Evolutionary conservation across 352 stramenopile genomes (phyloP).

Genomic region (Phytophthora megakarya): DNA sequence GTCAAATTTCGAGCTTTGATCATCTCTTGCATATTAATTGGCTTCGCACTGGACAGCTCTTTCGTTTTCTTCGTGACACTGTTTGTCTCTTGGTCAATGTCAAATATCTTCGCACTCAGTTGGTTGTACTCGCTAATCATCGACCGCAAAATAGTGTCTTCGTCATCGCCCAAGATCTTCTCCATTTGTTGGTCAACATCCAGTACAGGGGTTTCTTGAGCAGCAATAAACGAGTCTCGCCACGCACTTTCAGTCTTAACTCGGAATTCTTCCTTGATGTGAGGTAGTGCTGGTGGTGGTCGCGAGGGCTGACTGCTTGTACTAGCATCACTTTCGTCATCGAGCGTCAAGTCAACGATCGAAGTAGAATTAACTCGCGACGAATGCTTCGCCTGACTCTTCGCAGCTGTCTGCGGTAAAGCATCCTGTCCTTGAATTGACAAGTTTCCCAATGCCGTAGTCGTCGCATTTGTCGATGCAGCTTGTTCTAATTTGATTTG

Average conservation of each 20-base stretch:
- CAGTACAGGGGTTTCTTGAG: conserved; percentile 20
- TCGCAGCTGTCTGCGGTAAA: background rate
- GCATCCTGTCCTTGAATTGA: conserved; percentile 21
- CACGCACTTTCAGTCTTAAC: conserved; percentile 40
- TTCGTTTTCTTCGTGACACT: conserved; percentile 42
- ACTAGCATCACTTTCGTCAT: conserved; percentile 37
- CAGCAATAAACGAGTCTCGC: conserved; percentile 28
- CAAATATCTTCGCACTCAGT: conserved; percentile 49
- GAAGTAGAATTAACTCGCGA: conserved; percentile 13
- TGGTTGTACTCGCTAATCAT: conserved; percentile 71
- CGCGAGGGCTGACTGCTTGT: conserved; percentile 5
- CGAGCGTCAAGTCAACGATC: conserved; percentile 47
- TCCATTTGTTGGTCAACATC: conserved; percentile 43
- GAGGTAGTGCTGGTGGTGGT: conserved; percentile 2
- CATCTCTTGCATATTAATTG: conserved; percentile 46
- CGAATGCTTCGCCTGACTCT: conserved; percentile 23
- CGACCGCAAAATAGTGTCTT: conserved; percentile 52
- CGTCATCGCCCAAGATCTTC: conserved; percentile 44
- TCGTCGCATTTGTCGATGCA: conserved; percentile 17
- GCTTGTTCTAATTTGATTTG: conserved; percentile 32
- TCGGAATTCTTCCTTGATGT: conserved; percentile 35
- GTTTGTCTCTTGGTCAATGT: conserved; percentile 45
- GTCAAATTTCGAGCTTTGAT: conserved; percentile 11
- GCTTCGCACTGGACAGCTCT: conserved; percentile 33
- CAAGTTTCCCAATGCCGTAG: conserved; percentile 31